These are phyloP conservation scores for Lentithecium fluviatile DNA, from an alignment of 495 filamentous ascomycete species.

Conservation along the genomic window DNA sequence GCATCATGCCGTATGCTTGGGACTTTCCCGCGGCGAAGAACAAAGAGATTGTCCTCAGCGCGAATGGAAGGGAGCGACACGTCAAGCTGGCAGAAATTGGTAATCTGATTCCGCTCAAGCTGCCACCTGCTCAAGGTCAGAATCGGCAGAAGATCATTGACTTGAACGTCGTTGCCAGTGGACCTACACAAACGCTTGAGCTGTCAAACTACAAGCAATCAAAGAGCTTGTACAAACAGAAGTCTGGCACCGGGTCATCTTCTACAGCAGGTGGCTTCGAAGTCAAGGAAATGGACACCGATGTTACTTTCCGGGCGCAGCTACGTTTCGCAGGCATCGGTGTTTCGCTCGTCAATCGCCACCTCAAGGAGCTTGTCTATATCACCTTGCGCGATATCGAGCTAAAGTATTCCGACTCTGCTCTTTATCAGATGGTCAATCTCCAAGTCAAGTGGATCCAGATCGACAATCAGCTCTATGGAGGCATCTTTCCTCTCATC, in stretches of 20 bases:
- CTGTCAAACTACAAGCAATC: conserved; percentile 92
- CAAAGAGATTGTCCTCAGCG: conserved; percentile 82
- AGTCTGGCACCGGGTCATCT: conserved; percentile 55
- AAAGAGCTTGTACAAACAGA: conserved; percentile 92
- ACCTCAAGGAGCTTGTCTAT: conserved; percentile 89
- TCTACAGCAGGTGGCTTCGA: conserved; percentile 75
- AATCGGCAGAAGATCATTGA: conserved; percentile 80
- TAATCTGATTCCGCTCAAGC: conserved; percentile 86
- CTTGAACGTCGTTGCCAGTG: conserved; percentile 90
- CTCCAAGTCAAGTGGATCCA: conserved; percentile 96
- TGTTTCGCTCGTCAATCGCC: conserved; percentile 88
- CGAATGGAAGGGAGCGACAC: conserved; percentile 77
- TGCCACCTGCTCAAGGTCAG: conserved; percentile 58
- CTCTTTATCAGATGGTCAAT: conserved; percentile 84
- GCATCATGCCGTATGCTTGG: conserved; percentile 99
- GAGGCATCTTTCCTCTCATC: conserved; percentile 95
- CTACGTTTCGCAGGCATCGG: conserved; percentile 87
- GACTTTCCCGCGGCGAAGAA: conserved; percentile 96
- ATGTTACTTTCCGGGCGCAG: conserved; percentile 83
- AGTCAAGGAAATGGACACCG: conserved; percentile 84
- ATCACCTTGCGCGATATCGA: conserved; percentile 91
- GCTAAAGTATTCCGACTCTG: conserved; percentile 87
- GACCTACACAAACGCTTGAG: conserved; percentile 90
- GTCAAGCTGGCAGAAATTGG: conserved; percentile 96
- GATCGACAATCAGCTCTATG: conserved; percentile 98